Evolutionary conservation across 1,139 yeast species (phyloP), one percentile per base, ranked within the genome.

Genomic region (Geotrichum cucujoidarum): DNA sequence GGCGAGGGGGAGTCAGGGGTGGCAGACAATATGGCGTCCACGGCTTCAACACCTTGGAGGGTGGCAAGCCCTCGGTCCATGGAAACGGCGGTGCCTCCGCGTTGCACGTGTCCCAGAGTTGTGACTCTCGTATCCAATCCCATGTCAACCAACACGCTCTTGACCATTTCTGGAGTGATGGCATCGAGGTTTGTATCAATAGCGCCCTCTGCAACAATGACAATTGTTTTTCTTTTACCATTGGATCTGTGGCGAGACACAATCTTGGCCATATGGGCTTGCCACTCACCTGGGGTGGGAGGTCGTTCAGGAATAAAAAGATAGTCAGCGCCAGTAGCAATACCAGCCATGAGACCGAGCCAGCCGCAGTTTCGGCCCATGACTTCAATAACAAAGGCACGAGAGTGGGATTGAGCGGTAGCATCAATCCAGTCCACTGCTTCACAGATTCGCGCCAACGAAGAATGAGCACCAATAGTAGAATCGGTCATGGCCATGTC

Each of bases 281-380:
- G 77, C 97, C 97, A 89, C 53, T 74, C 70, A 3, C 56, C 61
- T 14, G 80, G 77, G 58, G 72, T 71, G 29, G 87, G 89, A 37
- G 88, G 96, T 63, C 81, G 80, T 69, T 92, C 98, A 25, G 98
- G 98, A 57, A 92, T 84, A 61, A 92, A 82, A 50, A 90, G 83
- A 64, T 80, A 90, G 69, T 92, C 98, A 13, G 98, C 97, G 56
- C 95, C 87, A 32, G 96, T 85, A 31, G 97, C 87, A 56, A 90
- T 79, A 59, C 97, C 97, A 16, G 97, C 90, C 94, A 89, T 85
- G 57, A 92, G 75, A 1, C 94, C 97, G 60, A 92, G 77, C 98
- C 98, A 92, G 54, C 98, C 98, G 73, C 98, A 92, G 69, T 92
- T 95, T 66, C 98, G 81, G 52, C 98, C 98, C 98, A 92, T 92